A percentile compares a stretch with the other conserved stretches of the same genome.
Evolutionary conservation across 2,329 filamentous ascomycete species (phyloP).

Genomic region (Mariannaea sp.): DNA sequence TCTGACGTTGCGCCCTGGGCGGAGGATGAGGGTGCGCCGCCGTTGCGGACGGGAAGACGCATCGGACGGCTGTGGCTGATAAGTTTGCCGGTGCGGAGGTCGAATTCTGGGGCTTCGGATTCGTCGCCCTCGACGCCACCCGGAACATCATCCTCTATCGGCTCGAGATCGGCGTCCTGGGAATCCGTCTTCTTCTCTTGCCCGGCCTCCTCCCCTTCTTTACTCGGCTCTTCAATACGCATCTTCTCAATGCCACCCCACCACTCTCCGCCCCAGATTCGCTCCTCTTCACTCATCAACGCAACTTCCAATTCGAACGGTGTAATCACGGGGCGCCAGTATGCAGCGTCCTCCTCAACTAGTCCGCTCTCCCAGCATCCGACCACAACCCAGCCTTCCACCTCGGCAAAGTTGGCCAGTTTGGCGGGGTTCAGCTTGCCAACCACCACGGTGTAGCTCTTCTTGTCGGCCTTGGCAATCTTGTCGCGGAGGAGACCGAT

Average conservation of each 20-base stretch:
- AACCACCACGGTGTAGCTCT: slow-evolving; percentile 94
- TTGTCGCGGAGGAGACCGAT: slow-evolving; percentile 73
- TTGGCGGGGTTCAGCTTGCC: slow-evolving; percentile 96
- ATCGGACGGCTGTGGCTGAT: slow-evolving; percentile 80
- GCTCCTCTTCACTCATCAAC: slow-evolving; percentile 72
- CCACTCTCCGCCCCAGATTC: slow-evolving; percentile 89
- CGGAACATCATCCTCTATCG: slow-evolving; percentile 42
- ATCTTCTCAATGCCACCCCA: slow-evolving; percentile 81
- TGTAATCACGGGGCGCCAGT: slow-evolving; percentile 90
- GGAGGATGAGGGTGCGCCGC: not conserved
- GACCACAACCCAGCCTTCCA: slow-evolving; percentile 96
- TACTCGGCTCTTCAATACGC: slow-evolving; percentile 47
- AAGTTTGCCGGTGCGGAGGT: slow-evolving; percentile 85
- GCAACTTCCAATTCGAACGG: slow-evolving; percentile 88
- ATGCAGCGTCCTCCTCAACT: slow-evolving; percentile 80
- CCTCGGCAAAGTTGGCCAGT: slow-evolving; percentile 92
- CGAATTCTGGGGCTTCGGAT: slow-evolving; percentile 86
- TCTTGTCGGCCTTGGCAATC: slow-evolving; percentile 84
- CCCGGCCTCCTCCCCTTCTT: slow-evolving; percentile 29
- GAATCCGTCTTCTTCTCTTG: slow-evolving; percentile 22
- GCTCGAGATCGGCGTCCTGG: slow-evolving; percentile 31
- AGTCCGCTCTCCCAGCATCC: slow-evolving; percentile 97
- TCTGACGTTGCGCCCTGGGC: slow-evolving; percentile 16
- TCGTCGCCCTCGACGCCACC: slow-evolving; percentile 65
- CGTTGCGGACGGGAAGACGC: slow-evolving; percentile 49